Evolutionary conservation across 2,329 filamentous ascomycete species (phyloP).

Genomic region (Fusarium sp.): DNA sequence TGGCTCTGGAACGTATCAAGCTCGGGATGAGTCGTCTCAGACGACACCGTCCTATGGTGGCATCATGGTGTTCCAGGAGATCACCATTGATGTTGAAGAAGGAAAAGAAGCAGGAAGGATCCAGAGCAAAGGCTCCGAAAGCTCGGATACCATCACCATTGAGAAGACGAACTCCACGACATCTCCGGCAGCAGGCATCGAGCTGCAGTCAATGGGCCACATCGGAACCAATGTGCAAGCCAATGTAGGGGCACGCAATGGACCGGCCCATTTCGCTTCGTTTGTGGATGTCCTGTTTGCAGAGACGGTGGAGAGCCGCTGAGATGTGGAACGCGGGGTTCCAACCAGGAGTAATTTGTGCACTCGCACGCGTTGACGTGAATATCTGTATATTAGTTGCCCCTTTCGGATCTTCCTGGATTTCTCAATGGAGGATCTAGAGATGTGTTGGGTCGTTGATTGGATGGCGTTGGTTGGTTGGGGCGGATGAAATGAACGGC

Average conservation of each 20-base stretch:
- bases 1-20: slow-evolving; percentile 32
- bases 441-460: not conserved
- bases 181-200: slow-evolving; percentile 32
- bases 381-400: not conserved
- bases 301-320: slow-evolving; percentile 41
- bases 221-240: slow-evolving; percentile 40
- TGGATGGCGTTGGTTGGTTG: slow-evolving; percentile 14
- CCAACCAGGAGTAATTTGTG: not conserved
- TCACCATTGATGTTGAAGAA: slow-evolving; percentile 63
- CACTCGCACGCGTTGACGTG: not conserved
- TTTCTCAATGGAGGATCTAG: not conserved
- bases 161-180: slow-evolving; percentile 20
- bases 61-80: slow-evolving; percentile 72
- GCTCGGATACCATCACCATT: slow-evolving; percentile 10
- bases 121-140: slow-evolving; percentile 12
- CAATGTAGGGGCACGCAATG: slow-evolving; percentile 23
- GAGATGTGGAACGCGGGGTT: not conserved
- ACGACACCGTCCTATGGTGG: slow-evolving; percentile 55
- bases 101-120: slow-evolving; percentile 14
- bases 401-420: not conserved
- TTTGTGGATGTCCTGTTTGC: slow-evolving; percentile 43
- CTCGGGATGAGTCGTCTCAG: slow-evolving; percentile 41
- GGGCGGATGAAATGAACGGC: not conserved
- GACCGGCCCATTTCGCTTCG: slow-evolving; percentile 27
- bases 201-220: slow-evolving; percentile 41